Base-by-base conservation (phyloP, 495 filamentous ascomycete species). In the Talaromyces ruber region DNA sequence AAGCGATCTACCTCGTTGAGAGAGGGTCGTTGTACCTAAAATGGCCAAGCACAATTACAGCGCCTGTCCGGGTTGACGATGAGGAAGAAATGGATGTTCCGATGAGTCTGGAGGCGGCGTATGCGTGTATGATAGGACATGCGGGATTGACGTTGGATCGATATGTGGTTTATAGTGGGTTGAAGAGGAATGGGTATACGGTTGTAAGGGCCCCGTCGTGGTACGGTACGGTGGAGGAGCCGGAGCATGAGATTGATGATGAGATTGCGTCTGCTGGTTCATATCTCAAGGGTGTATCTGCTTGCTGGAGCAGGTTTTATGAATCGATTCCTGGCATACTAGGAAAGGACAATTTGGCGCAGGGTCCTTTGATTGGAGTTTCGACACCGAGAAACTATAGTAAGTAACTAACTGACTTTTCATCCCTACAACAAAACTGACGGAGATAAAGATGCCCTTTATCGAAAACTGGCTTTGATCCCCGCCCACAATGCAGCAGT, bases 21-120 rank as follows among this genome's bases (percentile, higher is more conserved):
- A 74, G 93, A 64, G 94, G 93, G 0, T 89, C 81, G 63, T 62
- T 98, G 65, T 91, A 97, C 74, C 76, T 96, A 25, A 83, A 90
- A 77, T 98, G 89, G 89, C 89, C 89, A 30, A 67, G 47, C 11
- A 66, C 69, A n/a, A 65, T 69, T 18, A 71, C 65, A 0, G 71
- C 69, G 43, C 71, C 66, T 0, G 71, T 74, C 14, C 74, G 64
- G 58, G 70, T 70, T 22, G 63, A 7, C 29, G 59, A 64, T 16
- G 65, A 79, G 59, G 81, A 79, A 60, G 81, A 87, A n/a, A 68
- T 79, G 7, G 89, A 86, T 0, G 74, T 93, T 22, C 91, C 93
- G 0, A 87, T 98, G 81, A 94, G 90, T 66, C 71, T 97, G 29
- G 90, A 98, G 72, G 92, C 88, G 5, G 92, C 89, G 1, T 98